Conservation (phyloP, 2,329 filamentous ascomycete genomes). For the Aspergillus sp. region DNA sequence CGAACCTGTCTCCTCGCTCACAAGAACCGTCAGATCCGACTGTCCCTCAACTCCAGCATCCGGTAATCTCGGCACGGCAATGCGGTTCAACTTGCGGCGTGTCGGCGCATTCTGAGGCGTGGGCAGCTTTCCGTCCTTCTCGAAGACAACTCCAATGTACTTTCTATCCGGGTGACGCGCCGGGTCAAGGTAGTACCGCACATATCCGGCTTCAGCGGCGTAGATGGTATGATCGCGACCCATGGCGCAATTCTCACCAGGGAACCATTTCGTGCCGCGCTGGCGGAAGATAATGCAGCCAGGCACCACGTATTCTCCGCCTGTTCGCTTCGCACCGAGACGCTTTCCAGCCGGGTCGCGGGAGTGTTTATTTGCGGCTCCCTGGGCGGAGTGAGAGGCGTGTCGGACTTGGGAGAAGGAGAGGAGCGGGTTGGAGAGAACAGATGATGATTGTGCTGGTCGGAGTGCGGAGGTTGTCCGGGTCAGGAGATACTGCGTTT, state of each 20-base stretch:
- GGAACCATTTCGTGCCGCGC: constrained; percentile 90
- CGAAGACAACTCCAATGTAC: constrained; percentile 92
- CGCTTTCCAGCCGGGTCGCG: constrained; percentile 80
- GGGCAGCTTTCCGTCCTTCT: constrained; percentile 79
- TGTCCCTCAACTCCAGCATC: constrained; percentile 27
- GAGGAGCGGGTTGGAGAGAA: constrained; percentile 36
- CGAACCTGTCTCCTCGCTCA: constrained; percentile 27
- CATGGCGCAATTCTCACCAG: constrained; percentile 93
- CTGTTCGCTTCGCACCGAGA: constrained; percentile 89
- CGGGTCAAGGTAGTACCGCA: constrained; percentile 95
- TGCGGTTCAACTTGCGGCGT: constrained; percentile 75
- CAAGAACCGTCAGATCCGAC: constrained; percentile 31
- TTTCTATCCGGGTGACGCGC: constrained; percentile 79
- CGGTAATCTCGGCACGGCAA: constrained; percentile 51
- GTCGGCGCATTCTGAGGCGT: constrained; percentile 74
- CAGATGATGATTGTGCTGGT: constrained; percentile 16
- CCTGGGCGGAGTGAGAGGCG: constrained; percentile 68
- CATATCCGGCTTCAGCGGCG: constrained; percentile 81
- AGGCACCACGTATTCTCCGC: constrained; percentile 89
- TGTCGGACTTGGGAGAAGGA: constrained; percentile 58
- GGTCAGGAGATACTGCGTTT: constrained; percentile 27
- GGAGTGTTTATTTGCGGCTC: constrained; percentile 67
- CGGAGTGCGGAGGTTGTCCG: constrained; percentile 33
- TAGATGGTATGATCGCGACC: constrained; percentile 97
- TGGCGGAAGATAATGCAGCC: constrained; percentile 99